Evolutionary conservation across 345 rosid genomes (phyloP).

Genomic region (Psidium guajava): DNA sequence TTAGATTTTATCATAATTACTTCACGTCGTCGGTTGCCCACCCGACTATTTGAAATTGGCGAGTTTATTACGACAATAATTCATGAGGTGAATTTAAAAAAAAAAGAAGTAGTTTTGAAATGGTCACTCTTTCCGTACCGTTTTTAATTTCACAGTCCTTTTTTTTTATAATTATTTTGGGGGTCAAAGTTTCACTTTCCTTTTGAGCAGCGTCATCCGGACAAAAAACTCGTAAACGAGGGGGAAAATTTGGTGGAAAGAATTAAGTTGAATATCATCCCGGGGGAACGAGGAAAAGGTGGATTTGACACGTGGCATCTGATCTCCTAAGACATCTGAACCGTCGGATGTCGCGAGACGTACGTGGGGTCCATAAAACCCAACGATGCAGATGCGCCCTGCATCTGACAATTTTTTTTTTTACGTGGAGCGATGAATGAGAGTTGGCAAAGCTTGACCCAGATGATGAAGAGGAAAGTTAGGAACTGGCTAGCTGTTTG

Average conservation of each 20-base stretch:
- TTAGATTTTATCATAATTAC: not conserved
- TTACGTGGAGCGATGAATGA: not conserved
- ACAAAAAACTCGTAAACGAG: not conserved
- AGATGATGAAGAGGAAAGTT: not conserved
- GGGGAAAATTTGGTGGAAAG: not conserved
- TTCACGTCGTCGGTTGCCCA: rapidly evolving
- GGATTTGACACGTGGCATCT: too few relatives aligned
- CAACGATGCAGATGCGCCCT: not conserved
- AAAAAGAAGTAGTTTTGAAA: not conserved
- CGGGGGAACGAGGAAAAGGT: not conserved
- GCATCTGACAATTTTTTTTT: not conserved
- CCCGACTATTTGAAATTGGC: not conserved
- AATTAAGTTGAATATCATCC: not conserved
- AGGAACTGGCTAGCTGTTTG: too few relatives aligned
- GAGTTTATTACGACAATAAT: not conserved
- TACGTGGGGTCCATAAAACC: not conserved
- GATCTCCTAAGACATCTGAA: not conserved
- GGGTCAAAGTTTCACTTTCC: too few relatives aligned
- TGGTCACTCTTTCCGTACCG: not conserved
- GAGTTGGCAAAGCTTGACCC: not conserved
- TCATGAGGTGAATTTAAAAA: not conserved
- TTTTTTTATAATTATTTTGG: not conserved
- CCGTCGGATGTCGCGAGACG: not conserved
- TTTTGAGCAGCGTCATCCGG: not conserved
- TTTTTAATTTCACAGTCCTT: not conserved